Conservation (phyloP, 352 stramenopile species). For the Poterioochromonas sp. region DNA sequence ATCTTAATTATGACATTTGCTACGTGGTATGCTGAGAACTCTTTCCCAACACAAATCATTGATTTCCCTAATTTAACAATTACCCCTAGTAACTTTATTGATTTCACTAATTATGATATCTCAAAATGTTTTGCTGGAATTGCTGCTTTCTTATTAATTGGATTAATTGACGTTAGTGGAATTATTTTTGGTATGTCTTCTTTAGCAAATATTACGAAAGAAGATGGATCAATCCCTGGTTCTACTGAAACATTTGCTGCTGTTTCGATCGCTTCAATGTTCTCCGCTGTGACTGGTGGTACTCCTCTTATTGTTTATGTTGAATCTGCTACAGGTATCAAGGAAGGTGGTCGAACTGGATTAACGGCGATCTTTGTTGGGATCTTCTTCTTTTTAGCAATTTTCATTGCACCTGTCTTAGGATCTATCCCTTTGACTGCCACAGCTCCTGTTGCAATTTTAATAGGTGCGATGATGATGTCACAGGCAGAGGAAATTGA, state of each 20-base stretch:
- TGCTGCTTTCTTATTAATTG: conserved; percentile 50
- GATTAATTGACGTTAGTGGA: conserved; percentile 52
- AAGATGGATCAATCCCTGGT: conserved; percentile 47
- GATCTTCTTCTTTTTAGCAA: conserved; percentile 55
- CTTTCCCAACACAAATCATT: conserved; percentile 42
- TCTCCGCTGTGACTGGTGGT: conserved; percentile 45
- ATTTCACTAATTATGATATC: conserved; percentile 13
- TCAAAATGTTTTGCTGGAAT: conserved; percentile 44
- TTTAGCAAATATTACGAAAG: conserved; percentile 46
- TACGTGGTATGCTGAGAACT: conserved; percentile 42
- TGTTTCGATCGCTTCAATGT: conserved; percentile 45
- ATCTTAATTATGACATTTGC: conserved; percentile 49
- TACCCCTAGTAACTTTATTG: conserved; percentile 1
- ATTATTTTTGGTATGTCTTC: conserved; percentile 52
- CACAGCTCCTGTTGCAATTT: conserved; percentile 55
- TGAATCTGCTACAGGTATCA: conserved; percentile 49
- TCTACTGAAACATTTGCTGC: conserved; percentile 48
- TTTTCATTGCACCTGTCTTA: conserved; percentile 63
- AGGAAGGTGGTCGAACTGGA: conserved; percentile 53
- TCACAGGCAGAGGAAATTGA: conserved; percentile 51
- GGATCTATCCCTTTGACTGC: conserved; percentile 55
- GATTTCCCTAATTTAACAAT: conserved; percentile 44
- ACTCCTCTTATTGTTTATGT: conserved; percentile 54
- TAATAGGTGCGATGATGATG: conserved; percentile 57
- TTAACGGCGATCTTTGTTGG: conserved; percentile 51